Percentiles rank a stretch among this genome's conserved stretches.
Conservation (phyloP, 106 monocot species). For the Dactylorhiza incarnata region DNA sequence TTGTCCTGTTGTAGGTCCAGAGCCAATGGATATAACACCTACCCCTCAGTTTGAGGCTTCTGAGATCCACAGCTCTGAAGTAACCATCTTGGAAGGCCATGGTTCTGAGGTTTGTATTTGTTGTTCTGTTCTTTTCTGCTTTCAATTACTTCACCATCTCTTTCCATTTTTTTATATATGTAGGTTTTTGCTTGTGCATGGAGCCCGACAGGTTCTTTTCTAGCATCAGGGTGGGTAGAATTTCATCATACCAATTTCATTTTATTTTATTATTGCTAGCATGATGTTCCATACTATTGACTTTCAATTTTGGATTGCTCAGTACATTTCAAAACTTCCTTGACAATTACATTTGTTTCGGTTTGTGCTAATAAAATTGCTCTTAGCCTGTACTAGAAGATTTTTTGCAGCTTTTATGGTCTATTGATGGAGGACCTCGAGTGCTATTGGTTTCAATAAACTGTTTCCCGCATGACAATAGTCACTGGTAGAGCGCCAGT, state of each 20-base stretch:
- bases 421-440: background rate
- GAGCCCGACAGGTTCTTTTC: constrained; percentile 78
- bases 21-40: constrained; percentile 73
- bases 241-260: background rate
- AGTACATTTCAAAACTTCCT: background rate
- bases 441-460: background rate
- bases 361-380: background rate
- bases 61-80: constrained; percentile 71
- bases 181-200: constrained; percentile 99
- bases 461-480: background rate
- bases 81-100: constrained; percentile 90
- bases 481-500: background rate
- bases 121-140: background rate
- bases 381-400: background rate
- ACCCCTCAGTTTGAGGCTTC: constrained; percentile 16
- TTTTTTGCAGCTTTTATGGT: background rate
- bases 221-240: constrained; percentile 85
- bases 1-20: constrained; percentile 39
- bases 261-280: background rate
- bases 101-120: constrained; percentile 65
- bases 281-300: background rate
- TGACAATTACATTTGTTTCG: background rate
- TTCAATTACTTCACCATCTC: background rate
- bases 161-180: constrained; percentile 11
- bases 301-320: background rate